Percentiles rank a stretch among this genome's conserved stretches.
phyloP scores from a whole-genome alignment of 352 stramenopile genomes.

The Phytophthora crassamura region DNA sequence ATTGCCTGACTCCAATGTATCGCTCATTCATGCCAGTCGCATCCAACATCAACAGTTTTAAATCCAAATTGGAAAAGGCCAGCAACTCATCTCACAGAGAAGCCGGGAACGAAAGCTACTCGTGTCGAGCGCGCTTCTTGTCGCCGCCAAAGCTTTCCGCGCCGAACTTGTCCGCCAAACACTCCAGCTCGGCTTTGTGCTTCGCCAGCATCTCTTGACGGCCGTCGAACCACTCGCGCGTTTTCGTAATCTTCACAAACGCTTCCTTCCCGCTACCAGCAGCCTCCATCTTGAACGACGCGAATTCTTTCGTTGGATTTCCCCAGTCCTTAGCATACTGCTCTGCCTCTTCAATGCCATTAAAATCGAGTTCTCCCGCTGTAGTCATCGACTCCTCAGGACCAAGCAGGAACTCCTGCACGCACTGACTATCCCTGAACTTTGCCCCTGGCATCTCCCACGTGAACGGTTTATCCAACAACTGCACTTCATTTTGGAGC shows the following conservation, averaged over 20 bases:
- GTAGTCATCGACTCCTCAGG: constrained; percentile 9
- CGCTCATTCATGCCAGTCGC: no score
- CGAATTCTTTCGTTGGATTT: not conserved
- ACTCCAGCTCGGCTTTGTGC: constrained; percentile 9
- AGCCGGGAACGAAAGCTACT: no score
- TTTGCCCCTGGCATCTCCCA: constrained; percentile 23
- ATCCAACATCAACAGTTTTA: no score
- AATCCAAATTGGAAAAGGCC: no score
- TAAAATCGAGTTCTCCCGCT: constrained; percentile 1
- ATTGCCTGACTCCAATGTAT: no score
- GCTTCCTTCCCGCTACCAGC: not conserved
- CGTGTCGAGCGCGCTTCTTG: no score
- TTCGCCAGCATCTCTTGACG: not conserved
- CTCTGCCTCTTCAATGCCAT: not conserved
- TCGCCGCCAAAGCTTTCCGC: no score
- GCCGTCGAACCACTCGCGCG: not conserved
- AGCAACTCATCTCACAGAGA: no score
- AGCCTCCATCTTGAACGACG: constrained; percentile 16
- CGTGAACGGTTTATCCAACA: constrained; percentile 4
- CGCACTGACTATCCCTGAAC: constrained; percentile 4
- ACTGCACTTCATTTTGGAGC: not conserved
- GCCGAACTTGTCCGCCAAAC: no score
- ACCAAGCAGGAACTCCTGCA: constrained; percentile 18
- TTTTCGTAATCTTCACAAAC: constrained; percentile 20
- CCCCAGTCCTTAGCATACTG: constrained; percentile 6